A percentile compares a stretch with the other conserved stretches of the same genome.
phyloP scores from a whole-genome alignment of 352 stramenopile species.

The Phytophthora crassamura region DNA sequence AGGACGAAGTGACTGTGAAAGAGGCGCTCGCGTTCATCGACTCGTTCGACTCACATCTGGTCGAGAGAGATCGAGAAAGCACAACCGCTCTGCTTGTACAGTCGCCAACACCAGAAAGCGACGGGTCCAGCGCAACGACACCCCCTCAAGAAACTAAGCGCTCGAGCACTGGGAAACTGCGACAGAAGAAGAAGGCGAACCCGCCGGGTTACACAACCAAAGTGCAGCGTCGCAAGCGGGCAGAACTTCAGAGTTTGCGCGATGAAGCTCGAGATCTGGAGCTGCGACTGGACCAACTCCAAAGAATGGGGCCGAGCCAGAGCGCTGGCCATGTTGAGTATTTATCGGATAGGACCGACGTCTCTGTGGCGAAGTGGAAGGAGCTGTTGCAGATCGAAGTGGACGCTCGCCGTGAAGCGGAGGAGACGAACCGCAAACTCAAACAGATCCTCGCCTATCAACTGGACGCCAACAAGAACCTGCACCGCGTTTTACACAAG shows the following conservation, averaged over 20 bases:
- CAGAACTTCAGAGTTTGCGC: slow-evolving; percentile 30
- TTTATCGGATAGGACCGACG: too few species aligned
- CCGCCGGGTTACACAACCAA: slow-evolving; percentile 27
- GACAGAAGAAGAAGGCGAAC: slow-evolving; percentile 13
- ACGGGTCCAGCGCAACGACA: neutral
- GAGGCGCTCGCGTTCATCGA: slow-evolving; percentile 26
- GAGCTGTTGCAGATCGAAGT: slow-evolving; percentile 10
- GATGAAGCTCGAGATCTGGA: slow-evolving; percentile 23
- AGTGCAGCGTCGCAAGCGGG: slow-evolving; percentile 24
- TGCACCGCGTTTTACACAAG: slow-evolving; percentile 24
- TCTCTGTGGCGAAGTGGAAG: slow-evolving; percentile 29
- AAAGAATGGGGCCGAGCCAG: neutral
- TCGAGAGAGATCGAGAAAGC: too few species aligned
- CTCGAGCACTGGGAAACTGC: neutral
- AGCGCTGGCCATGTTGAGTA: neutral
- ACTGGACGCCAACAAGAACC: slow-evolving; percentile 15
- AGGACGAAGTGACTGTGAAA: slow-evolving; percentile 6
- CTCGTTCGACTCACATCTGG: too few species aligned
- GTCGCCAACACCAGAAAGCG: too few species aligned
- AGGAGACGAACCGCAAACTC: slow-evolving; percentile 34
- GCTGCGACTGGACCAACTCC: slow-evolving; percentile 10
- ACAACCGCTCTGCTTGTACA: too few species aligned
- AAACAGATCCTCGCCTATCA: slow-evolving; percentile 17
- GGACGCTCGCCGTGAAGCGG: slow-evolving; percentile 14
- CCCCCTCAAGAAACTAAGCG: neutral